Conservation (phyloP, 306 rosid genomes). For the Prinsepia uniflora region DNA sequence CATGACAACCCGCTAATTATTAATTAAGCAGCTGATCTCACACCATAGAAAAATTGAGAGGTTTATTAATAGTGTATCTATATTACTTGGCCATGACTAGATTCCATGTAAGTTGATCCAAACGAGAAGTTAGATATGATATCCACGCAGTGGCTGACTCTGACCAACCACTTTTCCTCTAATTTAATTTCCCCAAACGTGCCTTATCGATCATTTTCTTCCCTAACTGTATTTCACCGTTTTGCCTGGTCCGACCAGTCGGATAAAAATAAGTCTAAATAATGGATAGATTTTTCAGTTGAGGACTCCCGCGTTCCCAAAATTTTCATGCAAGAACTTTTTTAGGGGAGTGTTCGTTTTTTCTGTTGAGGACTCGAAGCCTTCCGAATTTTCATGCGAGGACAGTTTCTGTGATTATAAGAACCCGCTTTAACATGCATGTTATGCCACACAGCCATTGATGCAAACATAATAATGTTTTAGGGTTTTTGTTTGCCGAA, state of each 20-base stretch:
- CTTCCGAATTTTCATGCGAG: slow-evolving; percentile 35
- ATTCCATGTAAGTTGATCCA: slow-evolving; percentile 31
- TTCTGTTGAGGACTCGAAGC: slow-evolving; percentile 43
- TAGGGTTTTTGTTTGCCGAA: too few relatives aligned
- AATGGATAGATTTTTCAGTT: slow-evolving; percentile 24
- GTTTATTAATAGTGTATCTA: background rate
- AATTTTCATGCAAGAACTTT: slow-evolving; percentile 41
- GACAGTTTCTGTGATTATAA: slow-evolving; percentile 33
- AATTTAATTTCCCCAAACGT: background rate
- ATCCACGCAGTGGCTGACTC: slow-evolving; percentile 37
- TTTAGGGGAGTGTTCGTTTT: background rate
- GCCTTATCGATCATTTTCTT: background rate
- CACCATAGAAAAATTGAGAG: background rate
- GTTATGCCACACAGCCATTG: background rate
- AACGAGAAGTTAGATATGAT: background rate
- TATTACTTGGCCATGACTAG: slow-evolving; percentile 37
- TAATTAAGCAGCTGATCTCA: background rate
- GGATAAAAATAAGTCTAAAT: background rate
- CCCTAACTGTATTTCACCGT: background rate
- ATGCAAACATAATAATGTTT: too few relatives aligned
- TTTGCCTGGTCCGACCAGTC: background rate
- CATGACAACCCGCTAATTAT: too few relatives aligned
- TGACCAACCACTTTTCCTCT: background rate
- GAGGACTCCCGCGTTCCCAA: slow-evolving; percentile 39
- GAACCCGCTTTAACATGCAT: slow-evolving; percentile 14